These are phyloP conservation scores for Amniculicola lignicola DNA, from an alignment of 495 filamentous ascomycete species.

Conservation along the genomic window DNA sequence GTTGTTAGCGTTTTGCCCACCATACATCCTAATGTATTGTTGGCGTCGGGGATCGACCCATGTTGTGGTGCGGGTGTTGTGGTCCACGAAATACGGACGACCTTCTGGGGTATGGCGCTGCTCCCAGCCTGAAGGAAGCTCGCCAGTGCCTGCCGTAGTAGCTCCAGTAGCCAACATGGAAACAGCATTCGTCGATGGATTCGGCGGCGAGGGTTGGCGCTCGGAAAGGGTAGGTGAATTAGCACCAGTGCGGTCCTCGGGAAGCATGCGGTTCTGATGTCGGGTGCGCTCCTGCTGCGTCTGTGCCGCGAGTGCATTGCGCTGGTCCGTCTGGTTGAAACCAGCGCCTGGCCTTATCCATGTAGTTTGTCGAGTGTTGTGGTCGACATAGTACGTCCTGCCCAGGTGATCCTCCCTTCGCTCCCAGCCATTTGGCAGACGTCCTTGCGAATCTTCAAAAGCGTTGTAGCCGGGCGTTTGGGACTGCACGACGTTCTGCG, in stretches of 20 bases:
- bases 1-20: constrained; percentile 68
- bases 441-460: constrained; percentile 91
- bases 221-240: constrained; percentile 81
- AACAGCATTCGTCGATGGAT: constrained; percentile 51
- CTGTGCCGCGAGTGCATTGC: constrained; percentile 76
- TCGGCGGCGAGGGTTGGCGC: constrained; percentile 54
- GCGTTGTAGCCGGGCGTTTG: constrained; percentile 64
- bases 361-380: constrained; percentile 94
- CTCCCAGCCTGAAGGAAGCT: constrained; percentile 95
- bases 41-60: constrained; percentile 99
- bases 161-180: constrained; percentile 93
- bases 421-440: constrained; percentile 93
- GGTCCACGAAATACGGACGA: constrained; percentile 95
- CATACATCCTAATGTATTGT: constrained; percentile 98
- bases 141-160: constrained; percentile 90
- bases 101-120: constrained; percentile 93
- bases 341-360: constrained; percentile 85
- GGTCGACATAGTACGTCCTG: constrained; percentile 98
- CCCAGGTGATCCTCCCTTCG: constrained; percentile 93
- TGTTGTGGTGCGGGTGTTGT: constrained; percentile 96
- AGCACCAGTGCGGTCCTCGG: constrained; percentile 91
- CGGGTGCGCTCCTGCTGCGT: constrained; percentile 87
- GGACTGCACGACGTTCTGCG: constrained; percentile 40
- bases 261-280: constrained; percentile 92
- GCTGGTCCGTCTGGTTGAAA: constrained; percentile 74